Evolutionary conservation across 2,329 filamentous ascomycete genomes (phyloP).

Genomic region (Hymenoscyphus albidus): DNA sequence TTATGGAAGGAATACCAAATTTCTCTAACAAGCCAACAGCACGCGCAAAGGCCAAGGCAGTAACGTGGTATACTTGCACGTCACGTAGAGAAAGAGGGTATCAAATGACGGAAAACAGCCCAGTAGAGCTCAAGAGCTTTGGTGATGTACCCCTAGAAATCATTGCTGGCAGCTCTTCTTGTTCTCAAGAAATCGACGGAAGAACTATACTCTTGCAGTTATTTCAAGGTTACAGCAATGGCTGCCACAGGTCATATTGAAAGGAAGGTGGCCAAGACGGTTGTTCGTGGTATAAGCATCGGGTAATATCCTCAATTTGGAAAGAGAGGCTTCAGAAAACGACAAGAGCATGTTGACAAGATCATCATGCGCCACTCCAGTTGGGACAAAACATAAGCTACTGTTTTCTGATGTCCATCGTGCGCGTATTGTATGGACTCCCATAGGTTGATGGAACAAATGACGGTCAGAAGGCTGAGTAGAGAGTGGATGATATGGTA

Average conservation of each 20-base stretch:
- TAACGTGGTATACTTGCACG: conserved; percentile 15
- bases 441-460: conserved; percentile 10
- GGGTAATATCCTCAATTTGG: conserved; percentile 11
- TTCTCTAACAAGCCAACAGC: not conserved
- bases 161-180: not conserved
- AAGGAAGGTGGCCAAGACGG: not conserved
- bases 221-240: not conserved
- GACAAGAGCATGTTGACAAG: not conserved
- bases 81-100: not conserved
- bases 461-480: conserved; percentile 14
- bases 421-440: not conserved
- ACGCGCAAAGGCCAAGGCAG: conserved; percentile 5
- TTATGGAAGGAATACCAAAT: not conserved
- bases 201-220: not conserved
- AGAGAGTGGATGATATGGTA: not conserved
- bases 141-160: not conserved
- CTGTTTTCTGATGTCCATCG: not conserved
- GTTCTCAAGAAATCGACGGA: not conserved
- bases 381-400: not conserved
- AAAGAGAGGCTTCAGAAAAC: not conserved
- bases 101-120: conserved; percentile 9
- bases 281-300: conserved; percentile 1
- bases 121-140: not conserved
- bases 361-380: conserved; percentile 5
- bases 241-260: conserved; percentile 1